Evolutionary conservation across 257 asterid species (phyloP), one percentile per base, ranked within the genome.

Genomic region (Marsdenia floribunda): DNA sequence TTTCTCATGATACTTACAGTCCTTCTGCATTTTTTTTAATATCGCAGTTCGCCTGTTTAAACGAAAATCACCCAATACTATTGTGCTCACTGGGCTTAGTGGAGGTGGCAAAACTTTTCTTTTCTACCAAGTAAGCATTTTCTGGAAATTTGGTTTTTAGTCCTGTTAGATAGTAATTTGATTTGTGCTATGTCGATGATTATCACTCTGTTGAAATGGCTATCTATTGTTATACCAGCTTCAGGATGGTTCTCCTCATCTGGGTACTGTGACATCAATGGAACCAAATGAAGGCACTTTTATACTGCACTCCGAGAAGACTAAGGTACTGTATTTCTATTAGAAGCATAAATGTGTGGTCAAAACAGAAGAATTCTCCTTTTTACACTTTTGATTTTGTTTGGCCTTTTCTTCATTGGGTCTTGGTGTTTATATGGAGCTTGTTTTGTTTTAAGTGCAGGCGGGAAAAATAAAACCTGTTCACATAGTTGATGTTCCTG

Each of bases 261-360:
- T 78, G 83, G 96, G 97, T 78, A 88, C 95, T 65, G 97, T 94
- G 79, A 94, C 96, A 42, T 94, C 97, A 42, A 88, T 90, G 97
- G 95, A 94, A 73, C 97, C 96, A 63, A 92, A 91, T 73, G 91
- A 86, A 79, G 97, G 81, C 73, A 85, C 86, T 73, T 91, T 90
- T 71, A 61, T 87, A 18, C 82, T 94, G 68, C 90, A 87, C 83
- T 89, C 96, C 21, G 95, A 94, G 80, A 78, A 68, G 50, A 79
- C 79, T 67, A 90, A 90, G 93, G 96, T 92, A 85, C 69, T 80
- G 16, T 18, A 2, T 66, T 52, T 69, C n/a, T 55, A 52, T 38
- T 68, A 44, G 60, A 72, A 70, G 22, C 70, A 68, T 75, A 76
- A 46, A 50, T 63, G 44, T 49, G 33, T 50, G 5, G 18, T 46